Evolutionary conservation across 225 moss, liverwort and hornwort genomes (phyloP).

Genomic region (Rhytidiadelphus loreus): DNA sequence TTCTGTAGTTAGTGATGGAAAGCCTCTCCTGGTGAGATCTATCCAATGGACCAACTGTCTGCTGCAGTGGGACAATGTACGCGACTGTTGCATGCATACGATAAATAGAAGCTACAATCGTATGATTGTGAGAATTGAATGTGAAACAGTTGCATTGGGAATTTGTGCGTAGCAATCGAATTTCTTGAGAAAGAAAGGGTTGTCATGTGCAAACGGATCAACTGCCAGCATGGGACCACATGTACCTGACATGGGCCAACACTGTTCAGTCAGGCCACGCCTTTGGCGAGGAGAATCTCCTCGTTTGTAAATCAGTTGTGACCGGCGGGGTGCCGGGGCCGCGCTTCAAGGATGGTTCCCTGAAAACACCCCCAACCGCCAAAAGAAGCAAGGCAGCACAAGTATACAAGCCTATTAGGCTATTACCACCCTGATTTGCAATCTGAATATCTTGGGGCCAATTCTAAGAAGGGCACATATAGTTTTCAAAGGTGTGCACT

Average conservation of each 20-base stretch:
- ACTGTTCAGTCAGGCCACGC: not conserved
- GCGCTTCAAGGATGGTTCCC: not conserved
- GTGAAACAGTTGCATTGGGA: not conserved
- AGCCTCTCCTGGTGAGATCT: no score
- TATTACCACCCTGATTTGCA: no score
- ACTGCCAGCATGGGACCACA: not conserved
- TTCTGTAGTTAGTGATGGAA: not conserved
- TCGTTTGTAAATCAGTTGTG: not conserved
- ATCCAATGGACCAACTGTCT: no score
- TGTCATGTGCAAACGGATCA: not conserved
- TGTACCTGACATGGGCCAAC: not conserved
- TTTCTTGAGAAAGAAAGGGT: not conserved
- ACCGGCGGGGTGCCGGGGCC: no score
- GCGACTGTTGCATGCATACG: not conserved
- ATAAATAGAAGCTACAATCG: not conserved
- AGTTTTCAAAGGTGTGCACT: no score
- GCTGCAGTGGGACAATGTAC: not conserved
- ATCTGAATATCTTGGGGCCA: no score
- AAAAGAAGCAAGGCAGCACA: no score
- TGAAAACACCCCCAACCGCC: not conserved
- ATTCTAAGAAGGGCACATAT: no score
- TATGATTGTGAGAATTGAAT: not conserved
- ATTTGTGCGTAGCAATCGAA: not conserved
- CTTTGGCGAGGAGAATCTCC: not conserved
- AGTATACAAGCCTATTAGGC: no score